Percentiles rank a stretch among this genome's conserved stretches.
phyloP scores from a whole-genome alignment of 345 rosid genomes.

The Acer yangbiense region DNA sequence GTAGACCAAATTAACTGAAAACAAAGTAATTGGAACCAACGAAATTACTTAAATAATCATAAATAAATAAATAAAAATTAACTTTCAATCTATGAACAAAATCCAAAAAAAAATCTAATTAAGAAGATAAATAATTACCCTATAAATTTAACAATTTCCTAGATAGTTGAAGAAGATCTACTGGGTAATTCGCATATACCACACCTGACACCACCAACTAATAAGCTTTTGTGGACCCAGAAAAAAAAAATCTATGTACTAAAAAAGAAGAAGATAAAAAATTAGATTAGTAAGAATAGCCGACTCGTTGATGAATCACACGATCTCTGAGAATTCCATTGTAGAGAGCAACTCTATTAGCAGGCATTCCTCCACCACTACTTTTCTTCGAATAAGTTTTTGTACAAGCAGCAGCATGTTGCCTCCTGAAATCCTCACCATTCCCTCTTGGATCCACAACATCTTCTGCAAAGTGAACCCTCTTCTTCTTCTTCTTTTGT shows the following conservation, averaged over 20 bases:
- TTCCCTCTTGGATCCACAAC: slow-evolving; percentile 57
- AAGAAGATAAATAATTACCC: background rate
- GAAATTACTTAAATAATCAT: background rate
- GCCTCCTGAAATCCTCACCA: slow-evolving; percentile 49
- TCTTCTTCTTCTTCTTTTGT: slow-evolving; percentile 41
- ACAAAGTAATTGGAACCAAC: background rate
- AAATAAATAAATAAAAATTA: background rate
- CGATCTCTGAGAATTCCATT: slow-evolving; percentile 70
- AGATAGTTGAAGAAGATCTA: background rate
- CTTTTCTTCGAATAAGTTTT: slow-evolving; percentile 25
- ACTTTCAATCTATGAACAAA: background rate
- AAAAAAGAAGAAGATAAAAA: background rate
- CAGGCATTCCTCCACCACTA: slow-evolving; percentile 53
- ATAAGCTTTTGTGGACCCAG: background rate
- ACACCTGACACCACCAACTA: background rate
- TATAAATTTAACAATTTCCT: background rate
- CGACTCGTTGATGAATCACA: slow-evolving; percentile 46
- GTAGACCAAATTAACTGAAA: too few relatives aligned
- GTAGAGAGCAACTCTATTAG: slow-evolving; percentile 67
- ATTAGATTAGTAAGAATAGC: slow-evolving; percentile 38
- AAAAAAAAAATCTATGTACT: slow-evolving; percentile 2
- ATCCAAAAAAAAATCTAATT: background rate
- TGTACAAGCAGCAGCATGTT: slow-evolving; percentile 13
- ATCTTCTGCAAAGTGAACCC: slow-evolving; percentile 60
- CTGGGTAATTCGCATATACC: background rate